phyloP scores from a whole-genome alignment of 768 basidiomycete genomes.

The Peribolospora kevripleyi region DNA sequence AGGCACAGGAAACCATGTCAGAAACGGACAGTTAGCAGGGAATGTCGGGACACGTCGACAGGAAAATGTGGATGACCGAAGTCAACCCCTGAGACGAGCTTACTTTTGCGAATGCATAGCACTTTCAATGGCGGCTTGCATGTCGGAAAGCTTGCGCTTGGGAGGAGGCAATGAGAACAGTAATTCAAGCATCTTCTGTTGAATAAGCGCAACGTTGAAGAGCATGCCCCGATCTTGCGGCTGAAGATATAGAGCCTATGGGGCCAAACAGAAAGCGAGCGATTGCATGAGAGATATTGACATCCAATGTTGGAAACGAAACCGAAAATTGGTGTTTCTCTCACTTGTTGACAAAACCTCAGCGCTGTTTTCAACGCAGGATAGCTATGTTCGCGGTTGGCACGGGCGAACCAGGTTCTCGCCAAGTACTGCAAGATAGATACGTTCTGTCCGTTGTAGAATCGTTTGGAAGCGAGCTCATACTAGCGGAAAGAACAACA shows the following conservation, averaged over 20 bases:
- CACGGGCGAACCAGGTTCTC: constrained; percentile 83
- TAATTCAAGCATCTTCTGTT: constrained; percentile 85
- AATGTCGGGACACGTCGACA: background rate
- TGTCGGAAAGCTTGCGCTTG: constrained; percentile 57
- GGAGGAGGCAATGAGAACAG: constrained; percentile 44
- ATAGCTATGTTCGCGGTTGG: constrained; percentile 66
- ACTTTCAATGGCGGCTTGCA: constrained; percentile 51
- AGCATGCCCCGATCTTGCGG: constrained; percentile 70
- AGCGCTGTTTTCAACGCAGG: constrained; percentile 60
- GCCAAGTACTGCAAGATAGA: constrained; percentile 61
- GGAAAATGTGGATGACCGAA: background rate
- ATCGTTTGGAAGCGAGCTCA: constrained; percentile 62
- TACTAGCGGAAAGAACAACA: constrained; percentile 31
- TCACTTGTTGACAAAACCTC: constrained; percentile 52
- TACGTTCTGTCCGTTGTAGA: constrained; percentile 47
- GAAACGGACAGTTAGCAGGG: background rate
- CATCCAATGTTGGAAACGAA: background rate
- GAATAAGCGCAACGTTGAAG: constrained; percentile 95
- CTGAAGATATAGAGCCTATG: constrained; percentile 55
- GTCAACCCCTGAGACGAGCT: constrained; percentile 10
- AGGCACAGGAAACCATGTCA: background rate
- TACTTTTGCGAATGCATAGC: constrained; percentile 71
- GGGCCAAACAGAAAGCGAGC: background rate
- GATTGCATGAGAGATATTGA: background rate
- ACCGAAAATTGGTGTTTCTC: constrained; percentile 6